phyloP scores from a whole-genome alignment of 2,329 filamentous ascomycete genomes.

The Neoarthrinium moseri region DNA sequence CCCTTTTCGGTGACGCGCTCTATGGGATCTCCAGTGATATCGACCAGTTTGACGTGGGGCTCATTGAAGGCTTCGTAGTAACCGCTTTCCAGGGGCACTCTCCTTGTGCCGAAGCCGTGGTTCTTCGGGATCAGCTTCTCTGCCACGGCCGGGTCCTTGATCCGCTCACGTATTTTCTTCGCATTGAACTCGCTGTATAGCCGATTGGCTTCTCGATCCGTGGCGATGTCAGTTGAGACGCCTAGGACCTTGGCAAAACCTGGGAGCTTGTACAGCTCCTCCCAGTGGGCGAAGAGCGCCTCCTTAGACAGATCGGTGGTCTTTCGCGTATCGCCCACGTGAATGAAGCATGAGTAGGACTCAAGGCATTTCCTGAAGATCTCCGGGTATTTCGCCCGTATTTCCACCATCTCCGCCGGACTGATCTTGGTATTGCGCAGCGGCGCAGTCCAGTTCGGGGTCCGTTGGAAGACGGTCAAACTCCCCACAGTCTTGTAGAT shows the following conservation, averaged over 20 bases:
- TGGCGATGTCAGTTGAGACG: slow-evolving; percentile 26
- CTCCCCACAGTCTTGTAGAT: slow-evolving; percentile 20
- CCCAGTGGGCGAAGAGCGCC: slow-evolving; percentile 27
- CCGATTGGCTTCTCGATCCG: slow-evolving; percentile 25
- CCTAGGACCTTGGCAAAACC: slow-evolving; percentile 35
- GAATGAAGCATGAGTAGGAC: slow-evolving; percentile 26
- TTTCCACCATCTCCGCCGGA: slow-evolving; percentile 26
- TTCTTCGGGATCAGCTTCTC: slow-evolving; percentile 33
- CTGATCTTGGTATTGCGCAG: slow-evolving; percentile 24
- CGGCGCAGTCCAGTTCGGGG: slow-evolving; percentile 22
- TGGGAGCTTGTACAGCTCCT: slow-evolving; percentile 31
- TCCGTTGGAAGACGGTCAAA: slow-evolving; percentile 24
- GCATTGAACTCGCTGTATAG: slow-evolving; percentile 26
- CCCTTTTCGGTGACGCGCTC: slow-evolving; percentile 33
- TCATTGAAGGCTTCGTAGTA: slow-evolving; percentile 50
- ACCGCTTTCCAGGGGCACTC: slow-evolving; percentile 42
- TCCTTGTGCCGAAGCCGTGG: slow-evolving; percentile 44
- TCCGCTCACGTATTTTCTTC: slow-evolving; percentile 32
- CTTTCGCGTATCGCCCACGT: slow-evolving; percentile 23
- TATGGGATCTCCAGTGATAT: slow-evolving; percentile 41
- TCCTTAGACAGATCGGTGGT: slow-evolving; percentile 29
- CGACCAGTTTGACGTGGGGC: slow-evolving; percentile 43
- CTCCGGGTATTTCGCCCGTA: slow-evolving; percentile 25
- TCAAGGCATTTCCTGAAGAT: slow-evolving; percentile 26
- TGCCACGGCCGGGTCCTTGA: slow-evolving; percentile 32